These are phyloP conservation scores for Malus domestica DNA, from an alignment of 306 rosid species.

Conservation along the genomic window DNA sequence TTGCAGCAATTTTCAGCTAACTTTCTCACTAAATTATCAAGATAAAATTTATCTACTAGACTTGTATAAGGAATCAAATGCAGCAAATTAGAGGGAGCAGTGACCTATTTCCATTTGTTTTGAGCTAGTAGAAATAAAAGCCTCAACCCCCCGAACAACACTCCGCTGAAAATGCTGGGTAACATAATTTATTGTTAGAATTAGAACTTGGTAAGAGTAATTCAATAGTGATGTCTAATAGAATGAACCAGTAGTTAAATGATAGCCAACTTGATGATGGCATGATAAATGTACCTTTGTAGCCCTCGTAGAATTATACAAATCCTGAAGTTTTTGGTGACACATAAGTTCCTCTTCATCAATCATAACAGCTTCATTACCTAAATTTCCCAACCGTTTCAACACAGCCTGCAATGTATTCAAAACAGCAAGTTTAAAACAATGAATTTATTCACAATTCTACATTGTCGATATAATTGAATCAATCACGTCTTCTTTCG, in stretches of 20 bases:
- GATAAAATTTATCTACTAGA: constrained; percentile 18
- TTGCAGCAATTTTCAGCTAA: constrained; percentile 71
- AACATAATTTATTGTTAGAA: constrained; percentile 18
- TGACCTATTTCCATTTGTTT: constrained; percentile 87
- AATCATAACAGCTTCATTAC: constrained; percentile 48
- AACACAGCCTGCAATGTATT: constrained; percentile 61
- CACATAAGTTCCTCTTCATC: constrained; percentile 76
- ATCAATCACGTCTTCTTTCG: no score
- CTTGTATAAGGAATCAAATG: constrained; percentile 18
- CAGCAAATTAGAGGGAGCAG: constrained; percentile 12
- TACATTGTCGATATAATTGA: no score
- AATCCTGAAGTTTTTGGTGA: constrained; percentile 63
- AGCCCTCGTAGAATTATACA: constrained; percentile 66
- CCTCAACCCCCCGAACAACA: constrained; percentile 74
- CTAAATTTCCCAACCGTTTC: constrained; percentile 68
- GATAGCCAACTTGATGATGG: not conserved
- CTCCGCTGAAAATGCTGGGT: constrained; percentile 79
- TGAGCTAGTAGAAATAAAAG: constrained; percentile 52
- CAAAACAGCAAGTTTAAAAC: constrained; percentile 11
- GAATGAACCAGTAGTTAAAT: not conserved
- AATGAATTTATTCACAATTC: no score
- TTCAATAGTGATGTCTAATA: not conserved
- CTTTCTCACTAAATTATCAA: constrained; percentile 49
- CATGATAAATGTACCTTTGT: constrained; percentile 53
- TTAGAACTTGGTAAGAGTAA: constrained; percentile 3